Percentiles rank a stretch among this genome's conserved stretches.
phyloP scores from a whole-genome alignment of 176 grass and related monocot genomes.

The Zizania latifolia region DNA sequence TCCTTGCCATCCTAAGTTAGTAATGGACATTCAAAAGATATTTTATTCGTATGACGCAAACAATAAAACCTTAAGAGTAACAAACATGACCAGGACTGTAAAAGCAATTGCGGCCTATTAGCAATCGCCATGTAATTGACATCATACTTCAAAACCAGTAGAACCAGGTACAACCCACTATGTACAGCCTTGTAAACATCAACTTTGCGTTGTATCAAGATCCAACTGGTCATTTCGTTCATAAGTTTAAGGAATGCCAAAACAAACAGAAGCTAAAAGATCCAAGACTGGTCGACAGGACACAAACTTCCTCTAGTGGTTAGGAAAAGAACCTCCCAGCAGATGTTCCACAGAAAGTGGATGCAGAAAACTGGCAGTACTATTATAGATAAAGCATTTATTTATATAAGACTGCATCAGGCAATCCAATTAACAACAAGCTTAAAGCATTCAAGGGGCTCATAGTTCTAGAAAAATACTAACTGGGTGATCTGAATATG shows the following conservation, averaged over 20 bases:
- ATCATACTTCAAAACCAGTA: background rate
- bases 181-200: background rate
- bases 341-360: background rate
- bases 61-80: background rate
- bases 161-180: background rate
- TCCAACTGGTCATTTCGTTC: background rate
- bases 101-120: background rate
- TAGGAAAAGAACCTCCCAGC: background rate
- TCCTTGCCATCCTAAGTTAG: conserved; percentile 78
- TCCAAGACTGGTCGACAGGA: background rate
- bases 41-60: background rate
- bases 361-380: background rate
- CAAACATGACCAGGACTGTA: background rate
- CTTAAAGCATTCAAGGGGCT: background rate
- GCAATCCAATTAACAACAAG: background rate
- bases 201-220: background rate
- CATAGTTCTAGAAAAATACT: background rate
- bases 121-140: background rate
- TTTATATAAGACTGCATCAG: background rate
- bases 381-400: background rate
- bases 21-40: conserved; percentile 7
- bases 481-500: background rate
- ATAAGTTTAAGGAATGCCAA: background rate
- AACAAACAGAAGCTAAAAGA: background rate
- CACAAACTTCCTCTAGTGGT: background rate